A percentile compares a stretch with the other conserved stretches of the same genome.
Evolutionary conservation across 1,284 basidiomycete species (phyloP).

Genomic region (Athelia sp.): DNA sequence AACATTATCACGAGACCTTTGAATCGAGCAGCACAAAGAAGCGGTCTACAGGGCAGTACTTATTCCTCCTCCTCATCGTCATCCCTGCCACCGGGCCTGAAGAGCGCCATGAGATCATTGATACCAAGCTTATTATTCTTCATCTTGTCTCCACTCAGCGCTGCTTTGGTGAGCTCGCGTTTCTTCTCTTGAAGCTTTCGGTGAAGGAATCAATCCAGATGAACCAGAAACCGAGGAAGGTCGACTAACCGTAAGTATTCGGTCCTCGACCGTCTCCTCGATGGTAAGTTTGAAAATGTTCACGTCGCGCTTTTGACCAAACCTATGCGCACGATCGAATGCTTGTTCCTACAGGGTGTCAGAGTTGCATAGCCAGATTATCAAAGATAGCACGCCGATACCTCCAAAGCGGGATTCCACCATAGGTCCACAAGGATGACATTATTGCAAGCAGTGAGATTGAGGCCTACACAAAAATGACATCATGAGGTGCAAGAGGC

Average conservation of each 20-base stretch:
- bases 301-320: slow-evolving; percentile 84
- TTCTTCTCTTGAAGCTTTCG: slow-evolving; percentile 81
- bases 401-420: slow-evolving; percentile 92
- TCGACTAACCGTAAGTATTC: slow-evolving; percentile 65
- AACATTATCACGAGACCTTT: too few relatives aligned
- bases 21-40: too few relatives aligned
- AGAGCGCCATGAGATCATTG: slow-evolving; percentile 79
- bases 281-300: slow-evolving; percentile 94
- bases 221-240: not conserved
- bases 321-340: slow-evolving; percentile 88
- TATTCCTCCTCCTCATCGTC: slow-evolving; percentile 52
- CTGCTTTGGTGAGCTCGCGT: slow-evolving; percentile 78
- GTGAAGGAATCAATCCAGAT: slow-evolving; percentile 8
- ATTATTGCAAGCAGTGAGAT: slow-evolving; percentile 92
- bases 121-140: slow-evolving; percentile 83
- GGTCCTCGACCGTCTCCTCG: slow-evolving; percentile 84
- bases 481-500: not conserved
- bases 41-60: too few relatives aligned
- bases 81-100: slow-evolving; percentile 51
- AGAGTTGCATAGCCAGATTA: slow-evolving; percentile 4
- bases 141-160: slow-evolving; percentile 83
- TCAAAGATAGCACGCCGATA: slow-evolving; percentile 15
- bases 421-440: slow-evolving; percentile 92
- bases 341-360: slow-evolving; percentile 67
- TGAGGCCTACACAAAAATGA: slow-evolving; percentile 58